Conservation (phyloP, 2,329 filamentous ascomycete species). For the Lecanoromycetidae sp. region DNA sequence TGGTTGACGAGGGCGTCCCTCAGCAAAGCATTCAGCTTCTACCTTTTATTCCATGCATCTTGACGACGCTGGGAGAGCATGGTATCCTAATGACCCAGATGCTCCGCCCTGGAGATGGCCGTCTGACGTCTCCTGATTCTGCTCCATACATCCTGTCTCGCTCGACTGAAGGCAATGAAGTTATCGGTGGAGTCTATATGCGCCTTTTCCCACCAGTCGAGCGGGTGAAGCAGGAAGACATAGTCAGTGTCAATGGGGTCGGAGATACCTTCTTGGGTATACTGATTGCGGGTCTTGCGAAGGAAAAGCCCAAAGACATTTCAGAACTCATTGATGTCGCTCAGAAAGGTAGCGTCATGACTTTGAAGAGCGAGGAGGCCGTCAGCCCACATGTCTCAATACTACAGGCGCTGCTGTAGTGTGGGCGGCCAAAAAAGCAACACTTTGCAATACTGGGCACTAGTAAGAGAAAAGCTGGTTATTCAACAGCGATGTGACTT, state of each 20-base stretch:
- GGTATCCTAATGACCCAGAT: conserved; percentile 68
- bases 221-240: conserved; percentile 46
- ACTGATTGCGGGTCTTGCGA: conserved; percentile 62
- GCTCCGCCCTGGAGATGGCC: conserved; percentile 53
- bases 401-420: background rate
- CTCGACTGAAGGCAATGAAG: conserved; percentile 37
- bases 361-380: conserved; percentile 60
- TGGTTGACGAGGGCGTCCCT: conserved; percentile 72
- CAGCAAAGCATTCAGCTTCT: conserved; percentile 74
- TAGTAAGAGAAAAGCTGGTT: too few species aligned
- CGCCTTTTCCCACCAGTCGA: conserved; percentile 56
- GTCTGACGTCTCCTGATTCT: conserved; percentile 49
- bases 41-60: conserved; percentile 72
- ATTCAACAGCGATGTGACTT: too few species aligned
- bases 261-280: conserved; percentile 89
- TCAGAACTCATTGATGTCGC: conserved; percentile 63
- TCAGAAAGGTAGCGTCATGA: conserved; percentile 68
- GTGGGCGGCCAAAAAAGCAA: too few species aligned
- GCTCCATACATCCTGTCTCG: conserved; percentile 62
- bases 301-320: conserved; percentile 35
- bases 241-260: conserved; percentile 85
- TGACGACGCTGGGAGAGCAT: conserved; percentile 67
- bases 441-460: too few species aligned
- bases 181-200: conserved; percentile 80
- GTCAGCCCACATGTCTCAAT: conserved; percentile 48